Base-by-base conservation (phyloP, 169 alveolate genomes). In the Pseudocohnilembus persalinus region DNA sequence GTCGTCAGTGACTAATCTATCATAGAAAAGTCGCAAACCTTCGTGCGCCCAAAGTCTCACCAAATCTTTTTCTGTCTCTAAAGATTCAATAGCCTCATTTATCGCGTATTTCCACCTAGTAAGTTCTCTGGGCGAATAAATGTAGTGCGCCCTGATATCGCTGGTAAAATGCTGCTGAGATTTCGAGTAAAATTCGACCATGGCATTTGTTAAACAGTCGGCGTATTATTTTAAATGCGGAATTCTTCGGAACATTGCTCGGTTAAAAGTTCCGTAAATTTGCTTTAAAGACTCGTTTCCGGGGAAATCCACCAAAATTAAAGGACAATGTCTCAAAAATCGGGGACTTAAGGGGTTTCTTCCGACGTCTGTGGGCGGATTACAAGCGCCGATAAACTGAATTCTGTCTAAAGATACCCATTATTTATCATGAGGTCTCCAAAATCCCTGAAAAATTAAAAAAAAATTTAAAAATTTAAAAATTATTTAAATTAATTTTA, bases 301-400 rank as follows among this genome's bases (percentile, higher is more conserved):
- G n/a, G 99, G 99, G 97, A 97, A 99, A 93, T 99, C 99, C 31
- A 98, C 99, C 82, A 97, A 96, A 64, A 99, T 88, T 49, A 99
- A 88, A 0, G 99, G 99, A 30, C 98, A 94, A 89, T 98, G 99
- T 74, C 99, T 90, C 82, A 98, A 92, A 90, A 98, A 99, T 74
- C 99, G 95, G 81, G 97, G 98, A 77, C 98, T 94, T 91, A 99
- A 92, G 27, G 99, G 99, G 83, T 97, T 98, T 84, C 99, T 94
- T 26, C 99, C 99, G 4, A 98, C 98, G 92, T 98, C 99, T 0
- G 99, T 98, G 63, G 99, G 99, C 0, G 99, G 99, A 86, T 99
- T 99, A 94, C 99, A 98, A 25, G 99, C 99, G 15, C 99, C 99
- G 0, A 98, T 99, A 87, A 99, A 98, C 90, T 98, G 98, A 28